Conservation (phyloP, 2,329 filamentous ascomycete species). For the Lecanicillium sp. region DNA sequence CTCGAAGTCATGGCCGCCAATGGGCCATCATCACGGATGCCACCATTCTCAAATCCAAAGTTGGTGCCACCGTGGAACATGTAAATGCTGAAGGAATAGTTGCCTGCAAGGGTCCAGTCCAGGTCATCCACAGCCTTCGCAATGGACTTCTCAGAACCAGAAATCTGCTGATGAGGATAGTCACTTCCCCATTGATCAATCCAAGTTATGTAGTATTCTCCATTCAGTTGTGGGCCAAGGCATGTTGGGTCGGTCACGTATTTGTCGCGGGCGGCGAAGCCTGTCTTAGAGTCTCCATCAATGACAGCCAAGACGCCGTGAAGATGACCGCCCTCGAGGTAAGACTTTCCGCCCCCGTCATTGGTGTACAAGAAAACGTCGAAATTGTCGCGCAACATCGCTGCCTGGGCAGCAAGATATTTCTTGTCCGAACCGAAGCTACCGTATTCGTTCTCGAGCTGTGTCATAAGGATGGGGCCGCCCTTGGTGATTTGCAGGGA, state of each 20-base stretch:
- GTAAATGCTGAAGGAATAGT: constrained; percentile 42
- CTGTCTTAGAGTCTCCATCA: constrained; percentile 36
- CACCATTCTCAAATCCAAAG: constrained; percentile 42
- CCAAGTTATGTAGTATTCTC: constrained; percentile 42
- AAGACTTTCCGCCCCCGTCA: constrained; percentile 39
- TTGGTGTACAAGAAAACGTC: constrained; percentile 43
- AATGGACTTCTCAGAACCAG: constrained; percentile 21
- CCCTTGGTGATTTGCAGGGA: constrained; percentile 34
- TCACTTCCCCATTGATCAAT: constrained; percentile 39
- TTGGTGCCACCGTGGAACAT: constrained; percentile 50
- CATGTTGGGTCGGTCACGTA: constrained; percentile 37
- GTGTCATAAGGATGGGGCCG: constrained; percentile 43
- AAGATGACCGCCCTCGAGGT: constrained; percentile 37
- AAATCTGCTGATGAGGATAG: constrained; percentile 31
- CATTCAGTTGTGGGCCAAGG: constrained; percentile 40
- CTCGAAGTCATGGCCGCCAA: constrained; percentile 36
- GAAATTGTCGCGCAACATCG: constrained; percentile 37
- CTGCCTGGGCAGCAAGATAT: constrained; percentile 35
- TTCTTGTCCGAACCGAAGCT: constrained; percentile 39
- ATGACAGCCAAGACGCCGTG: constrained; percentile 39
- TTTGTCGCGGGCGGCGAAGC: constrained; percentile 35
- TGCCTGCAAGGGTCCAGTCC: constrained; percentile 31
- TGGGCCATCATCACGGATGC: constrained; percentile 34
- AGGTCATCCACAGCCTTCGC: constrained; percentile 28
- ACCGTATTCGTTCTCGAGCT: constrained; percentile 48